Evolutionary conservation across 345 rosid genomes (phyloP).

Genomic region (Dovyalis caffra): DNA sequence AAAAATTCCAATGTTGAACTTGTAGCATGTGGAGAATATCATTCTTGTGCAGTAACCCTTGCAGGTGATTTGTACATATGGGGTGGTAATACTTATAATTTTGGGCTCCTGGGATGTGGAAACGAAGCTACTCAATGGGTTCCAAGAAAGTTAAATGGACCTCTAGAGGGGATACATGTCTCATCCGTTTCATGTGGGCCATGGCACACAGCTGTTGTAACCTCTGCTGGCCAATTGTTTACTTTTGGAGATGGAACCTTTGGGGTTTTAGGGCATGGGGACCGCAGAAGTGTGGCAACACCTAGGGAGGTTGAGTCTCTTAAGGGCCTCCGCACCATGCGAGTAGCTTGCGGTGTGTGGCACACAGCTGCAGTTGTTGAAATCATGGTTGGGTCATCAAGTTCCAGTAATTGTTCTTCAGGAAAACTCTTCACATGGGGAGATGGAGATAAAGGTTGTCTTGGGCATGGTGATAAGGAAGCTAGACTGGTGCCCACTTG

Average conservation of each 20-base stretch:
- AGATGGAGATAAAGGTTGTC: constrained; percentile 57
- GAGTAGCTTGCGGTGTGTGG: constrained; percentile 76
- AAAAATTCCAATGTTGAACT: constrained; percentile 42
- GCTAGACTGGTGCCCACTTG: constrained; percentile 46
- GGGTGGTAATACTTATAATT: constrained; percentile 59
- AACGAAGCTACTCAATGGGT: constrained; percentile 58
- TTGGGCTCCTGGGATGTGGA: constrained; percentile 60
- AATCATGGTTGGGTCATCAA: constrained; percentile 31
- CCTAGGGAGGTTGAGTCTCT: constrained; percentile 71
- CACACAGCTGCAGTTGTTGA: constrained; percentile 72
- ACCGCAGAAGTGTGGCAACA: constrained; percentile 37
- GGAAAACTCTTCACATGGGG: constrained; percentile 74
- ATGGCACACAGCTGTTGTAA: constrained; percentile 69
- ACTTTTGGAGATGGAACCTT: constrained; percentile 87
- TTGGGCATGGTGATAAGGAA: constrained; percentile 61
- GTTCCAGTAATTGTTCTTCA: constrained; percentile 25
- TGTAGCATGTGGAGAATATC: constrained; percentile 72
- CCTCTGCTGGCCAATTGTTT: constrained; percentile 64
- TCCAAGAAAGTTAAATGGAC: constrained; percentile 53
- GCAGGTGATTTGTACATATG: constrained; percentile 67
- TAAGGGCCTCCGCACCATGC: constrained; percentile 53
- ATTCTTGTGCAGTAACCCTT: constrained; percentile 65
- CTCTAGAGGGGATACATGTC: constrained; percentile 57
- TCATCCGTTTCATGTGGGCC: constrained; percentile 73
- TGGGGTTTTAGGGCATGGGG: constrained; percentile 78